These are phyloP conservation scores for Trifolium dubium DNA, from an alignment of 306 rosid species.

Conservation along the genomic window DNA sequence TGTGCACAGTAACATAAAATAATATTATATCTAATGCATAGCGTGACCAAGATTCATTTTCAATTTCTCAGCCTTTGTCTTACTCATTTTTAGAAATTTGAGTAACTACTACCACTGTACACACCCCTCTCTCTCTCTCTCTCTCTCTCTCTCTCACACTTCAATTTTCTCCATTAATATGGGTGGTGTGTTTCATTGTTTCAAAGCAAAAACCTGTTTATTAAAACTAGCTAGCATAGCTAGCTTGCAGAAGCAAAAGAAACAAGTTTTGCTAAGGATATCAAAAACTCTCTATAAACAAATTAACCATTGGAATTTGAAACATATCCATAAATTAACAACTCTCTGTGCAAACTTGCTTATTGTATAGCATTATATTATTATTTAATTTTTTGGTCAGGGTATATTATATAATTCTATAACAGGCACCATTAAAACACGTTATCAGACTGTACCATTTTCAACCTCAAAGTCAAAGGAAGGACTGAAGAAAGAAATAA, in stretches of 20 bases:
- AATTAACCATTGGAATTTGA: constrained; percentile 69
- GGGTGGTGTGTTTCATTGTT: constrained; percentile 66
- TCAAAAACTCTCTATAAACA: constrained; percentile 41
- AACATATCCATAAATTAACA: constrained; percentile 37
- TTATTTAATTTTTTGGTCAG: too few species aligned
- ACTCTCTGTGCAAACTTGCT: constrained; percentile 44
- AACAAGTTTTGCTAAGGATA: constrained; percentile 63
- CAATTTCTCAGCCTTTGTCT: constrained; percentile 69
- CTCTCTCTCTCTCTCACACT: constrained; percentile 27
- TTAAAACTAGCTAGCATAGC: background rate
- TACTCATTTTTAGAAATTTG: constrained; percentile 71
- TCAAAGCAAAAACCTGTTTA: constrained; percentile 86
- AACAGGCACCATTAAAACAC: constrained; percentile 32
- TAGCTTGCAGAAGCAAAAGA: constrained; percentile 71
- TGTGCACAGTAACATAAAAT: background rate
- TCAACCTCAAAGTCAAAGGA: constrained; percentile 1
- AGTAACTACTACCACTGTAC: constrained; percentile 31
- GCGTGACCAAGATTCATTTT: constrained; percentile 54
- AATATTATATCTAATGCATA: background rate
- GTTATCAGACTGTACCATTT: constrained; percentile 42
- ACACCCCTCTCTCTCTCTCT: constrained; percentile 4
- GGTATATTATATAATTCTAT: background rate
- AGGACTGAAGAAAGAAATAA: background rate
- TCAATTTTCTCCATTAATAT: constrained; percentile 44
- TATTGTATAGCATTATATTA: too few species aligned